These are phyloP conservation scores for Salix brachista DNA, from an alignment of 345 rosid species.

Conservation along the genomic window DNA sequence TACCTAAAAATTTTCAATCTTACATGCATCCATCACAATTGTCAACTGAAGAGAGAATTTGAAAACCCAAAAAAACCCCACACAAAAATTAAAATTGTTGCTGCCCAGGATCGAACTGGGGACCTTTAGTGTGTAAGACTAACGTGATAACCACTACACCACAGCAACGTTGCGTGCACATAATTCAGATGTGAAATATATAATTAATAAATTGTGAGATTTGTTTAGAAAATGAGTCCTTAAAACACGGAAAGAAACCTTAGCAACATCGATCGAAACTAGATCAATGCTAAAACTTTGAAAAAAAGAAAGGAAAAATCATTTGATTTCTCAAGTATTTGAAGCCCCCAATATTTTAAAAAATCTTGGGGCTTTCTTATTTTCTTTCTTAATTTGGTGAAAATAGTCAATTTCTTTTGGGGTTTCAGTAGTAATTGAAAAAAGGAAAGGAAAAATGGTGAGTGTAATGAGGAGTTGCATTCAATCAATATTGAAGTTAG, in stretches of 20 bases:
- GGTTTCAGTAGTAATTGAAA: background rate
- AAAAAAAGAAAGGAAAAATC: background rate
- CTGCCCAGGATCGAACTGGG: slow-evolving; percentile 56
- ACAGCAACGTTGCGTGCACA: slow-evolving; percentile 24
- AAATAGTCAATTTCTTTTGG: background rate
- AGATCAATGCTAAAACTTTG: background rate
- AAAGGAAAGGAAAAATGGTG: slow-evolving; percentile 25
- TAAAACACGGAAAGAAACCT: background rate
- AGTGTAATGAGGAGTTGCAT: slow-evolving; percentile 57
- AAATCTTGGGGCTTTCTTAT: background rate
- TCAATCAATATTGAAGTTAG: slow-evolving; percentile 67
- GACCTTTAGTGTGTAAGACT: slow-evolving; percentile 55
- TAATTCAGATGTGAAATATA: fast-evolving
- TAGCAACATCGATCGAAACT: background rate
- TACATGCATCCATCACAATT: no score
- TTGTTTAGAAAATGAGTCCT: background rate
- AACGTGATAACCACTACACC: slow-evolving; percentile 59
- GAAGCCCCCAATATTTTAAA: background rate
- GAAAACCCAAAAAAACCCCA: no score
- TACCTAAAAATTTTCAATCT: no score
- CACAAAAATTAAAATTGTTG: slow-evolving; percentile 16
- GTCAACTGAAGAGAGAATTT: no score
- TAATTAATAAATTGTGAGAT: fast-evolving
- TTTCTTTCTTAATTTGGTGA: background rate
- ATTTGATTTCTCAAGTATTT: background rate